Percentiles rank a stretch among this genome's conserved stretches.
Conservation (phyloP, 2,329 filamentous ascomycete genomes). For the Hymenoscyphus occultus region DNA sequence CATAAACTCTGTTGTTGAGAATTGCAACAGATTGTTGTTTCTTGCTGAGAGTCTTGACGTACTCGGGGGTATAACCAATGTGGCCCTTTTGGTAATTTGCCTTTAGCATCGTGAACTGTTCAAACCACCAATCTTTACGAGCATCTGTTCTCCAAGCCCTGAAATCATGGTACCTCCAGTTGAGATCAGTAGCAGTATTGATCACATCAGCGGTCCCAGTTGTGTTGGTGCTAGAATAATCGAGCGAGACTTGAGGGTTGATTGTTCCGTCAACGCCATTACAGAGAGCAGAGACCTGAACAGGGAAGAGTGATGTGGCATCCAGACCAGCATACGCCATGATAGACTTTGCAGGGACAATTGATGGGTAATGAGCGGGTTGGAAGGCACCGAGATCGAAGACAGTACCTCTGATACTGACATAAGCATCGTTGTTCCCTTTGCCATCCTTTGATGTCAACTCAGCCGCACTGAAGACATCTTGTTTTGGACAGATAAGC, state of each 20-base stretch:
- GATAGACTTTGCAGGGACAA: conserved; percentile 56
- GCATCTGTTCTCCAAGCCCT: conserved; percentile 77
- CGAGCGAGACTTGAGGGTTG: conserved; percentile 73
- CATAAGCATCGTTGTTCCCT: conserved; percentile 58
- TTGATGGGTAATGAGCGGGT: conserved; percentile 72
- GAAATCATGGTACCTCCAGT: conserved; percentile 89
- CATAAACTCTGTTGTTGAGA: conserved; percentile 78
- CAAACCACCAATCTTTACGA: conserved; percentile 86
- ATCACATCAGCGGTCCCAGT: conserved; percentile 64
- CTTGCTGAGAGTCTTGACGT: conserved; percentile 66
- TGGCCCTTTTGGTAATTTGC: conserved; percentile 80
- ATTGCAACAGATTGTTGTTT: conserved; percentile 70
- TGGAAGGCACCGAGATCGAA: conserved; percentile 77
- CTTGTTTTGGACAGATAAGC: conserved; percentile 86
- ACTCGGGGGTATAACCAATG: conserved; percentile 77
- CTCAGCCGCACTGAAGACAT: conserved; percentile 80
- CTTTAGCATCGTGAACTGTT: conserved; percentile 78
- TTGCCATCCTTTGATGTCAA: conserved; percentile 73
- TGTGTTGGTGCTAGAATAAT: conserved; percentile 77
- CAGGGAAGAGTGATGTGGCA: conserved; percentile 83
- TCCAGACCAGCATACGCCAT: conserved; percentile 84
- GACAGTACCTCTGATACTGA: conserved; percentile 84
- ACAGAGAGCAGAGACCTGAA: conserved; percentile 92
- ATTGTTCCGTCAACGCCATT: conserved; percentile 66
- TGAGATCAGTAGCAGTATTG: conserved; percentile 60